Evolutionary conservation across 2,329 filamentous ascomycete genomes (phyloP).

Genomic region (Penicillium sp.): DNA sequence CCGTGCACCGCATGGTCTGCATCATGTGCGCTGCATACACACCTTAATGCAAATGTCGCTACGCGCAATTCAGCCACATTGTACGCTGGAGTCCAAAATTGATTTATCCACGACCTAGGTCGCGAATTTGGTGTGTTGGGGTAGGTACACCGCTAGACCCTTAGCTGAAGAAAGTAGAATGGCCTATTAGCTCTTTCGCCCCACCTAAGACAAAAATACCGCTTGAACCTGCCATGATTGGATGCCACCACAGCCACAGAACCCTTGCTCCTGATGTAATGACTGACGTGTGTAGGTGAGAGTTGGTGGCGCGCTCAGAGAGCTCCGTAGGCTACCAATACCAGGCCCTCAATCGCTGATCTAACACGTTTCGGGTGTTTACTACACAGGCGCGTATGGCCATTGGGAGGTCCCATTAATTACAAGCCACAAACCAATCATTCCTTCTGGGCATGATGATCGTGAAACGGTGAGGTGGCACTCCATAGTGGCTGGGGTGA

Average conservation of each 20-base stretch:
- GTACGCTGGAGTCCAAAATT: not conserved
- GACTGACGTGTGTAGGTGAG: not conserved
- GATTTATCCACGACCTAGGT: not conserved
- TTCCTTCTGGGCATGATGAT: not conserved
- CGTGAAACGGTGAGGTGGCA: constrained; percentile 3
- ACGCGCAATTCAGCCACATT: not conserved
- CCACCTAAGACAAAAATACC: not conserved
- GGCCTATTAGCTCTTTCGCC: not conserved
- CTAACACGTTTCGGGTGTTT: not conserved
- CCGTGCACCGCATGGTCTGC: not conserved
- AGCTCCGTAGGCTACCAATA: not conserved
- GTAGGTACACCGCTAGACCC: not conserved
- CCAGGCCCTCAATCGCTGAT: not conserved
- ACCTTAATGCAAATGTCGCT: not conserved
- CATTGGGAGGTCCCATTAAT: not conserved
- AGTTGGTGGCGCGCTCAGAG: not conserved
- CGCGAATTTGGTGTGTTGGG: not conserved
- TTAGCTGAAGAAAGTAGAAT: not conserved
- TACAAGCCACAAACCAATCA: not conserved
- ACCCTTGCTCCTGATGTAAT: not conserved
- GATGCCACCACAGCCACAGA: not conserved
- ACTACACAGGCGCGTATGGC: not conserved
- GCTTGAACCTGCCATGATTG: not conserved
- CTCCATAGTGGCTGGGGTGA: not conserved
- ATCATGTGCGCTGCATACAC: not conserved